A percentile compares a stretch with the other conserved stretches of the same genome.
phyloP scores from a whole-genome alignment of 805 yeast species.

The Candida xyloterini region DNA sequence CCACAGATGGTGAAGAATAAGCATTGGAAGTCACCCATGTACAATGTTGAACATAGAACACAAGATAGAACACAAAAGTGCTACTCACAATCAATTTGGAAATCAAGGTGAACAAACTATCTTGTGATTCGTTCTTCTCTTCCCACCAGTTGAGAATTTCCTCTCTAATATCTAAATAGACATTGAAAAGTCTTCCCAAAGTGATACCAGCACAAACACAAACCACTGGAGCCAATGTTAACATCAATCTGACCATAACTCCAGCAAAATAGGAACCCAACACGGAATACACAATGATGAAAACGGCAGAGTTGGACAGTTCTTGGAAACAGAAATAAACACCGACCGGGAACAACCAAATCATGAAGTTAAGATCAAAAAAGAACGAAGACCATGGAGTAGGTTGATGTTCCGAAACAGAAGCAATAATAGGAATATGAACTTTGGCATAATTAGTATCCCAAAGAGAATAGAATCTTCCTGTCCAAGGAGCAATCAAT shows the following conservation, averaged over 20 bases:
- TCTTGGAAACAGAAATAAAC: constrained; percentile 88
- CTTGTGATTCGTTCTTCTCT: constrained; percentile 5
- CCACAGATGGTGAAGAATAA: constrained; percentile 97
- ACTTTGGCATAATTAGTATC: constrained; percentile 96
- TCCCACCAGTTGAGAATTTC: constrained; percentile 13
- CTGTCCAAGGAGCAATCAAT: constrained; percentile 98
- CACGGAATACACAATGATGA: constrained; percentile 88
- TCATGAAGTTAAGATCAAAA: constrained; percentile 87
- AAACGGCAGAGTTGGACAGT: constrained; percentile 85
- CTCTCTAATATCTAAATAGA: constrained; percentile 62
- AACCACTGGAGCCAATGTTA: constrained; percentile 92
- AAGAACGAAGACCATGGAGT: constrained; percentile 99
- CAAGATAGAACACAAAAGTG: constrained; percentile 71
- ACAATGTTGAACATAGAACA: constrained; percentile 85
- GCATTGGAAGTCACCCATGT: constrained; percentile 97
- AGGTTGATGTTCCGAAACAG: constrained; percentile 99
- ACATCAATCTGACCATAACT: constrained; percentile 97
- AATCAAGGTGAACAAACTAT: constrained; percentile 34
- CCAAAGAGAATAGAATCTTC: constrained; percentile 98
- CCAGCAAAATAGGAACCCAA: constrained; percentile 97
- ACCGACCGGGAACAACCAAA: constrained; percentile 99
- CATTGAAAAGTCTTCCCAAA: constrained; percentile 76
- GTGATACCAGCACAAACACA: constrained; percentile 94
- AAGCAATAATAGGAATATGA: constrained; percentile 97
- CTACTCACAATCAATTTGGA: constrained; percentile 62